These are phyloP conservation scores for Pichia occidentalis DNA, from an alignment of 805 yeast species.

Conservation along the genomic window DNA sequence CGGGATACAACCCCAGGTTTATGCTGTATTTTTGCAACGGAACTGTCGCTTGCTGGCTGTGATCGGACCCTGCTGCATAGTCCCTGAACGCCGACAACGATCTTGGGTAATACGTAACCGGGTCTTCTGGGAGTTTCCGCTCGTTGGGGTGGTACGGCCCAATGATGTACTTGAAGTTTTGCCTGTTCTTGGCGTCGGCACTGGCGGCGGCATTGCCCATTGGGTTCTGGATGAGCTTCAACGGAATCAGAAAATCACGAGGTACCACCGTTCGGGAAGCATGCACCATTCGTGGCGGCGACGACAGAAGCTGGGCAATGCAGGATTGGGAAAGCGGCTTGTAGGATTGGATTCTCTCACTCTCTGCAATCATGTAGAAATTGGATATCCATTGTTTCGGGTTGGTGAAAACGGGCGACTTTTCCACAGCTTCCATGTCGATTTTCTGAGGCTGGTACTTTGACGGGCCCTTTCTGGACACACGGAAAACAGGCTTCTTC, in stretches of 20 bases:
- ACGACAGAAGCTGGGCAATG: conserved; percentile 34
- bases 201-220: too few species aligned
- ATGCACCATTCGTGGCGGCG: conserved; percentile 39
- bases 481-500: too few species aligned
- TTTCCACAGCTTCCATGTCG: neutral
- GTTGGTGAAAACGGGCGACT: conserved; percentile 19
- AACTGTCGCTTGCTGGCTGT: neutral
- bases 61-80: neutral
- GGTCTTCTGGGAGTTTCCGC: conserved; percentile 7
- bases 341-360: conserved; percentile 19
- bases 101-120: conserved; percentile 8
- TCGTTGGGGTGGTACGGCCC: conserved; percentile 8
- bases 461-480: too few species aligned
- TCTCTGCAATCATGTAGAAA: conserved; percentile 9
- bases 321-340: conserved; percentile 28
- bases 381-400: conserved; percentile 24
- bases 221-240: conserved; percentile 22
- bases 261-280: conserved; percentile 34
- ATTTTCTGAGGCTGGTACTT: neutral
- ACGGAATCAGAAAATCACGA: conserved; percentile 31
- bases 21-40: neutral
- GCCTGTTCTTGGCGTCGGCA: neutral
- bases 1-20: conserved; percentile 1
- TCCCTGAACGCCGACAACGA: neutral
- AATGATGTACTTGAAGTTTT: conserved; percentile 1